A percentile compares a stretch with the other conserved stretches of the same genome.
phyloP scores from a whole-genome alignment of 805 yeast species.

The Kodamaea fukazawae region DNA sequence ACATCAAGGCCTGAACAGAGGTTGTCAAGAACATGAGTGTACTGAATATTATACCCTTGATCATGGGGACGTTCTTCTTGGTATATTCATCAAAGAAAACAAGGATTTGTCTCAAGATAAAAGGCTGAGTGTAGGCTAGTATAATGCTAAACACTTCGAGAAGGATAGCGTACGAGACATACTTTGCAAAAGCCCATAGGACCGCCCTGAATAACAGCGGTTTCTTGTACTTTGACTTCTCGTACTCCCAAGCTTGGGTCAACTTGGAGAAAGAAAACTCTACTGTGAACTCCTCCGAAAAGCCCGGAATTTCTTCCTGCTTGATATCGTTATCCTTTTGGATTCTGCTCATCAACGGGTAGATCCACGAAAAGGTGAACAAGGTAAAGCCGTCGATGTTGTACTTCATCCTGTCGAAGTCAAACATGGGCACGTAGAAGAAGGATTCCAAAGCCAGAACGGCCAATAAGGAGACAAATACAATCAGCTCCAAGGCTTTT shows the following conservation, averaged over 20 bases:
- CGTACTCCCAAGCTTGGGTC: conserved; percentile 1
- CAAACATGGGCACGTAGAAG: conserved; percentile 16
- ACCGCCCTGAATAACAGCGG: conserved; percentile 4
- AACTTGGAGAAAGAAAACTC: conserved; percentile 1
- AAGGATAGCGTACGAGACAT: neutral
- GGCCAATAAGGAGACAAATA: conserved; percentile 11
- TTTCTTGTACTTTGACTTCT: neutral
- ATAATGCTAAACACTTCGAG: neutral
- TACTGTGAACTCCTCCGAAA: neutral
- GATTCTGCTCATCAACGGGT: conserved; percentile 24
- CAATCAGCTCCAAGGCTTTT: conserved; percentile 4
- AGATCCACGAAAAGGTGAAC: conserved; percentile 27
- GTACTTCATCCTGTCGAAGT: conserved; percentile 19
- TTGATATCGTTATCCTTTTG: conserved; percentile 20
- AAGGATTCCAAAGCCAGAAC: conserved; percentile 17
- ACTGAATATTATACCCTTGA: conserved; percentile 27
- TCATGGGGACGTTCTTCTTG: conserved; percentile 18
- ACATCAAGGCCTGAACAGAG: conserved; percentile 17
- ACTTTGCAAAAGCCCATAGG: neutral
- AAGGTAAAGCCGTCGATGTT: conserved; percentile 20
- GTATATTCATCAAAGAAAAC: conserved; percentile 1
- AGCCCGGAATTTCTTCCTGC: conserved; percentile 16
- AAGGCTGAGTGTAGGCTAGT: conserved; percentile 1
- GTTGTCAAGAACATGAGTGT: conserved; percentile 23
- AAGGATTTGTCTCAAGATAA: conserved; percentile 3